Evolutionary conservation across 2,329 filamentous ascomycete species (phyloP), one percentile per base, ranked within the genome.

Genomic region (Trichoderma koningii): DNA sequence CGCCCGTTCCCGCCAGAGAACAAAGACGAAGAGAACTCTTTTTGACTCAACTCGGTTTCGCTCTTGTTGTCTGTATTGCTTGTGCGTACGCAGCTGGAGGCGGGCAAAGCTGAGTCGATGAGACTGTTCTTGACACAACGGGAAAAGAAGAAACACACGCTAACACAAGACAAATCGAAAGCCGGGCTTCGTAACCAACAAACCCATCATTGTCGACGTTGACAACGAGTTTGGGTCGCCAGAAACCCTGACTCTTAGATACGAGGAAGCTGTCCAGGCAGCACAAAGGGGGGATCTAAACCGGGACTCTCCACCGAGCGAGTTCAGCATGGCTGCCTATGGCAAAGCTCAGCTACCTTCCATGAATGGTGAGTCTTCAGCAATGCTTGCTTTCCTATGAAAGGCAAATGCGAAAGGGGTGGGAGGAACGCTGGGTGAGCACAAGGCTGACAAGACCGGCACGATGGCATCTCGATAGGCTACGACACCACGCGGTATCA

Each of bases 331-430:
- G 78, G 77, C 77, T 53, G 71, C 78, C 77, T 89, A 89, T 79
- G 93, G 92, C 83, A 96, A 96, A 80, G 79, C 87, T 66, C 87
- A 90, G 77, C 83, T 88, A 78, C 83, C 89, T 77, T 89, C 89
- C 77, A 85, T 93, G 81, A 90, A 94, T 79, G 90, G 93, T 96
- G 82, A 81, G 92, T 88, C 17, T 50, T 6, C 5, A 17, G 5
- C 34, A 6, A 7, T 44, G 5, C 38, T 14, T 42, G 5, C n/a
- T 44, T 44, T 17, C 7, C n/a, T 23, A 3, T 23, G 2, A 23
- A 34, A 4, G 30, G 3, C 3, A 5, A 12, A n/a, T 34, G 19
- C 26, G 10, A 52, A 30, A 7, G 28, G 10, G 5, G n/a, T 52
- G n/a, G 19, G 3, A 38, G 34, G 3, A 38, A 38, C 10, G 12